These are phyloP conservation scores for Cladophialophora carrionii DNA, from an alignment of 2,329 filamentous ascomycete genomes.

Conservation along the genomic window DNA sequence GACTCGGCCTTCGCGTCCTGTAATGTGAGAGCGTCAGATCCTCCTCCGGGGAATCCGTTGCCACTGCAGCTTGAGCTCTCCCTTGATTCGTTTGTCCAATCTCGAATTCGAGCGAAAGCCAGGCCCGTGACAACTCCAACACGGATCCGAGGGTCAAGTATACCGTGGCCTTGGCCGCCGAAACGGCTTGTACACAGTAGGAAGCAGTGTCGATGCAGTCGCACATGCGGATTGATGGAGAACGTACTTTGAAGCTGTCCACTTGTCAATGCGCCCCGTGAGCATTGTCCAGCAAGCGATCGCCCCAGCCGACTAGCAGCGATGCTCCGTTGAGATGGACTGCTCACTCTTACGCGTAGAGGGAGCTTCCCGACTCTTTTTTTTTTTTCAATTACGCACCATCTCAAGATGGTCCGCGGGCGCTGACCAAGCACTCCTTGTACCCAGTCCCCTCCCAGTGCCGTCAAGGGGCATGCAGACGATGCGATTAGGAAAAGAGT, in stretches of 20 bases:
- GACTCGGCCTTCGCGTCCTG: not conserved
- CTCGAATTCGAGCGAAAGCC: not conserved
- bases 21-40: not conserved
- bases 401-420: not conserved
- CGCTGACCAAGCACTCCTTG: not conserved
- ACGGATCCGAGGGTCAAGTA: not conserved
- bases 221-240: not conserved
- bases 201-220: not conserved
- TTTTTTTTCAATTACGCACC: not conserved
- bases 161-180: not conserved
- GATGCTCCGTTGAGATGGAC: not conserved
- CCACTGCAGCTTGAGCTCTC: not conserved
- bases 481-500: not conserved
- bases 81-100: not conserved
- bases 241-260: not conserved
- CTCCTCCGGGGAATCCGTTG: not conserved
- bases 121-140: not conserved
- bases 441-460: not conserved
- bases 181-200: not conserved
- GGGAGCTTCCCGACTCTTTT: not conserved
- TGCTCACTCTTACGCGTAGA: not conserved
- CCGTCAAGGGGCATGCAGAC: not conserved
- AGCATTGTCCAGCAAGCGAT: not conserved
- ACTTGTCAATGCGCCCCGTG: not conserved
- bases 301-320: not conserved